phyloP scores from a whole-genome alignment of 2,329 filamentous ascomycete species.

The Orbilia ellipsospora region DNA sequence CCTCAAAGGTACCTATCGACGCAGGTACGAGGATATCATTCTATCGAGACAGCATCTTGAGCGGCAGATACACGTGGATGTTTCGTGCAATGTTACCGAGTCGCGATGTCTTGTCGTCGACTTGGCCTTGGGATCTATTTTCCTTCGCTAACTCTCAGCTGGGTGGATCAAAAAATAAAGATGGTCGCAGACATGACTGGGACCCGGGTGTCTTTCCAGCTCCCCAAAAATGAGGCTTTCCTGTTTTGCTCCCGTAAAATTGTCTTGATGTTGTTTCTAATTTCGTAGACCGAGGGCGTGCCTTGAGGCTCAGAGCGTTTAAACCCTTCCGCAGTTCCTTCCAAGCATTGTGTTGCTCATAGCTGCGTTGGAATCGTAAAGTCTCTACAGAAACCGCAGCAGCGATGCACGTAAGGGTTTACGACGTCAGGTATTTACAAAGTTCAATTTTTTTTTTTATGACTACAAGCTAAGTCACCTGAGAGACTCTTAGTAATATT shows the following conservation, averaged over 20 bases:
- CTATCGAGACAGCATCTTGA: background rate
- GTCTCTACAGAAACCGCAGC: constrained; percentile 12
- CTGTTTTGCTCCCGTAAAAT: background rate
- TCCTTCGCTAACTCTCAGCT: constrained; percentile 10
- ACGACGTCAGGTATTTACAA: constrained; percentile 14
- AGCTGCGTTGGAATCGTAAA: background rate
- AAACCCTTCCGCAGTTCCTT: too few species aligned
- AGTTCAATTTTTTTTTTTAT: background rate
- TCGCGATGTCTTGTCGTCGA: constrained; percentile 27
- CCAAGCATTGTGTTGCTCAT: constrained; percentile 35
- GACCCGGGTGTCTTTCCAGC: constrained; percentile 38
- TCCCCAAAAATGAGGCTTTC: constrained; percentile 27
- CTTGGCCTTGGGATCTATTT: constrained; percentile 1
- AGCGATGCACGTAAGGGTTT: constrained; percentile 37
- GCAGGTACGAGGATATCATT: constrained; percentile 19
- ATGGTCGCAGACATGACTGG: constrained; percentile 7
- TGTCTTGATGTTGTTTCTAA: too few species aligned
- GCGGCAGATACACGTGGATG: constrained; percentile 9
- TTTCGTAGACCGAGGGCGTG: too few species aligned
- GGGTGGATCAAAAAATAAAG: background rate
- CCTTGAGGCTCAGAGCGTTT: too few species aligned
- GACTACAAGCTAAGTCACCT: background rate
- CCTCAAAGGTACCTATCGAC: background rate
- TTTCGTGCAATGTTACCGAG: constrained; percentile 14
- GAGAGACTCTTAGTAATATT: too few species aligned